Evolutionary conservation across 768 basidiomycete species (phyloP).

Genomic region (Phaffia tasmanica): DNA sequence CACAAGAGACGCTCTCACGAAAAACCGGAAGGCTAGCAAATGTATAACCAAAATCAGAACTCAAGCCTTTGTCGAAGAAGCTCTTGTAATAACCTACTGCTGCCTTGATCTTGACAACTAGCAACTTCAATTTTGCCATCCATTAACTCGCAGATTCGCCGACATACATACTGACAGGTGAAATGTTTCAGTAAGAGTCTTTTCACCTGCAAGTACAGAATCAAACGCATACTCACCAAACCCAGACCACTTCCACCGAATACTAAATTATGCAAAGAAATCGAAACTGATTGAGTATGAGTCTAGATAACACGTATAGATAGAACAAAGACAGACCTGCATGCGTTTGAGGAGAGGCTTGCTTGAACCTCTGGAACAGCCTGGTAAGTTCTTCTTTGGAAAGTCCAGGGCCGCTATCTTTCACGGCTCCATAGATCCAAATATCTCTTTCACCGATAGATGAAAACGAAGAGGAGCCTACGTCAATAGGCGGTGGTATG

Average conservation of each 20-base stretch:
- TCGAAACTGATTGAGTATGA: background rate
- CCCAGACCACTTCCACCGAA: slow-evolving; percentile 37
- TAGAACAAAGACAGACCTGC: background rate
- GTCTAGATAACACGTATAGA: background rate
- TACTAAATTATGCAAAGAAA: slow-evolving; percentile 5
- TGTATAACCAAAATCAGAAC: background rate
- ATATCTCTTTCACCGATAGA: slow-evolving; percentile 24
- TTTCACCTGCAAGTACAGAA: no score
- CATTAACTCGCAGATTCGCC: slow-evolving; percentile 34
- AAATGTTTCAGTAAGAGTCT: no score
- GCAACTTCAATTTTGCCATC: slow-evolving; percentile 37
- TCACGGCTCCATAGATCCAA: slow-evolving; percentile 38
- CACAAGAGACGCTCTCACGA: slow-evolving; percentile 5
- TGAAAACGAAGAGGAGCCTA: slow-evolving; percentile 7
- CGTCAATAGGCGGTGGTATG: slow-evolving; percentile 31
- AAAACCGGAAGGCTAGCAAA: slow-evolving; percentile 12
- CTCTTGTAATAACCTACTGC: background rate
- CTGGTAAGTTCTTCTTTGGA: slow-evolving; percentile 31
- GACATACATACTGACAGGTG: slow-evolving; percentile 19
- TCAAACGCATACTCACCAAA: slow-evolving; percentile 4
- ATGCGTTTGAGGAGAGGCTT: background rate
- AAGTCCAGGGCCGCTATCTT: slow-evolving; percentile 34
- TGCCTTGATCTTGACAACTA: slow-evolving; percentile 21
- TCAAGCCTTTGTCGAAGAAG: background rate
- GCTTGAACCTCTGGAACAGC: slow-evolving; percentile 35